These are phyloP conservation scores for Rhododendron molle DNA, from an alignment of 148 eudicot genomes.

Conservation along the genomic window DNA sequence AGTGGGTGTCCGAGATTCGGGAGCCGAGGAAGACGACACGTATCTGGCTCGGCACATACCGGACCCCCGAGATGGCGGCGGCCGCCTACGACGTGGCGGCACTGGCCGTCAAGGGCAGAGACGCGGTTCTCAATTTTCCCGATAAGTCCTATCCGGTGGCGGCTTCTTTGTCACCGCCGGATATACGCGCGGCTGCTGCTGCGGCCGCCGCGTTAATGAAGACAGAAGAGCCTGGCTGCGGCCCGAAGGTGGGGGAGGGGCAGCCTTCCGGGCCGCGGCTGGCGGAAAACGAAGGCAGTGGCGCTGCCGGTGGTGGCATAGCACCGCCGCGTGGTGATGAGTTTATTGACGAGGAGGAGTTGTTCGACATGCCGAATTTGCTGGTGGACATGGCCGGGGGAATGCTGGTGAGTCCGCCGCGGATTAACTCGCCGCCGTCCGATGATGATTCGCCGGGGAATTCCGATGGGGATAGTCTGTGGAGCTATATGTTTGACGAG, in stretches of 20 bases:
- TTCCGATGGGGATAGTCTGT: conserved; percentile 19
- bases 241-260: not conserved
- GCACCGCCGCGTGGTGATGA: not conserved
- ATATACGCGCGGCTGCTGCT: conserved; percentile 30
- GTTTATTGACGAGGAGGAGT: conserved; percentile 41
- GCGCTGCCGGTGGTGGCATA: not conserved
- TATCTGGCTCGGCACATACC: conserved; percentile 46
- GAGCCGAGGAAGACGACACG: conserved; percentile 41
- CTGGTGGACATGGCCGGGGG: conserved; percentile 57
- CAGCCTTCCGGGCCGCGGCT: not conserved
- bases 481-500: conserved; percentile 26
- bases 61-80: conserved; percentile 45
- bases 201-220: not conserved
- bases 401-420: conserved; percentile 50
- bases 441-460: conserved; percentile 17
- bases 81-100: conserved; percentile 46
- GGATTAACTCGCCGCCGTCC: conserved; percentile 22
- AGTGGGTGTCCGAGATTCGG: conserved; percentile 52
- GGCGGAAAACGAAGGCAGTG: not conserved
- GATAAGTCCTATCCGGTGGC: conserved; percentile 13
- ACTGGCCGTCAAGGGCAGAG: conserved; percentile 29
- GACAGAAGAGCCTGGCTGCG: not conserved
- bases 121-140: conserved; percentile 31
- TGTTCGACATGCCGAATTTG: conserved; percentile 51
- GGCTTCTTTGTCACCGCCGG: conserved; percentile 15